phyloP scores from a whole-genome alignment of 2,329 filamentous ascomycete genomes.

The Arthroderma sp. region DNA sequence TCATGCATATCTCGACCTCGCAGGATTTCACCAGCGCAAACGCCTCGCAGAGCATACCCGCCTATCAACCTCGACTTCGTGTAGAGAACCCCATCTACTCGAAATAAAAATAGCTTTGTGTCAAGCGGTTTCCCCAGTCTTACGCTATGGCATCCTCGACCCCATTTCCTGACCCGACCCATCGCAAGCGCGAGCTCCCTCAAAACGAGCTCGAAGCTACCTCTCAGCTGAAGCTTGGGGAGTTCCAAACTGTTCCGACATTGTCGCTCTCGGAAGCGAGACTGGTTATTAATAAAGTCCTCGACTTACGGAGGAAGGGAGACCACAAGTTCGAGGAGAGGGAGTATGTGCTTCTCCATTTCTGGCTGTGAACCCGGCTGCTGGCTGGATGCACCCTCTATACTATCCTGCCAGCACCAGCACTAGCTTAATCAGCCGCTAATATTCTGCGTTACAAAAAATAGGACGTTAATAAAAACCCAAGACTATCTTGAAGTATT shows the following conservation, averaged over 20 bases:
- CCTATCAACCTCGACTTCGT: too few species aligned
- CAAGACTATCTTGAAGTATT: slow-evolving; percentile 89
- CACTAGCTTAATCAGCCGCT: too few species aligned
- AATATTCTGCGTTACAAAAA: too few species aligned
- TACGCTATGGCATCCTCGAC: slow-evolving; percentile 5
- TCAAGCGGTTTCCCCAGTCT: neutral
- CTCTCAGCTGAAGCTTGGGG: slow-evolving; percentile 69
- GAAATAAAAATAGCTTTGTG: neutral
- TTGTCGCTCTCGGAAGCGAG: slow-evolving; percentile 85
- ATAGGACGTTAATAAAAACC: slow-evolving; percentile 64
- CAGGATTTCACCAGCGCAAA: too few species aligned
- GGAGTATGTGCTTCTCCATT: slow-evolving; percentile 43
- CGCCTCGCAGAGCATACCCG: too few species aligned
- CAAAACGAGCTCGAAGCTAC: slow-evolving; percentile 71
- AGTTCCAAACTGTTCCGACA: slow-evolving; percentile 84
- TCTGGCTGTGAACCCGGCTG: neutral
- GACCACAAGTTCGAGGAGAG: slow-evolving; percentile 74
- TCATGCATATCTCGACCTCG: too few species aligned
- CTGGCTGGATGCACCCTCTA: slow-evolving; percentile 2
- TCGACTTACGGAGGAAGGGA: slow-evolving; percentile 64
- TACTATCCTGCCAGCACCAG: too few species aligned
- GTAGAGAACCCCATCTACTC: neutral
- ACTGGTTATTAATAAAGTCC: slow-evolving; percentile 79
- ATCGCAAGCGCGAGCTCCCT: slow-evolving; percentile 29
- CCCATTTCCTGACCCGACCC: slow-evolving; percentile 12